phyloP scores from a whole-genome alignment of 2,329 filamentous ascomycete species.

The Aspergillus tubingensis region DNA sequence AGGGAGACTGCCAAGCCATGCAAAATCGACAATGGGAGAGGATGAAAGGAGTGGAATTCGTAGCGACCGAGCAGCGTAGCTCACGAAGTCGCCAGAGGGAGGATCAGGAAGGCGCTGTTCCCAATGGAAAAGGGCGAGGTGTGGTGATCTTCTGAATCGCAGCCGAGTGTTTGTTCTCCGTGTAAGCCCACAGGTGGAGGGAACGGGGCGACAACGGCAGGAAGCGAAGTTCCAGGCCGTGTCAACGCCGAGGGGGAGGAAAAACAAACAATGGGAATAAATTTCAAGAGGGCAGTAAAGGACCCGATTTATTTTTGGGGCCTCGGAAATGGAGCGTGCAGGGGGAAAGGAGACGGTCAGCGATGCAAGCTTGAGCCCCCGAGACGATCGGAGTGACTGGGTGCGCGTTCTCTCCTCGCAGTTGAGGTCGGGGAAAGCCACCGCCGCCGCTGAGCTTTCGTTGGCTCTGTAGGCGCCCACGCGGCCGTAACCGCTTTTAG shows the following conservation, averaged over 20 bases:
- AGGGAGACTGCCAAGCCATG: conserved; percentile 73
- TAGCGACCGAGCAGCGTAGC: conserved; percentile 5
- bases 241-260: conserved; percentile 20
- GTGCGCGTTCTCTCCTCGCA: conserved; percentile 24
- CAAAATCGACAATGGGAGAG: conserved; percentile 22
- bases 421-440: conserved; percentile 21
- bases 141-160: conserved; percentile 9
- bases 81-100: conserved; percentile 6
- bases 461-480: conserved; percentile 27
- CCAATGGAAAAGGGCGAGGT: background rate
- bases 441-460: conserved; percentile 20
- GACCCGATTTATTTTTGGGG: background rate
- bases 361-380: conserved; percentile 8
- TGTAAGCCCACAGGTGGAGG: conserved; percentile 20
- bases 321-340: background rate
- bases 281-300: conserved; percentile 1
- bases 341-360: conserved; percentile 12
- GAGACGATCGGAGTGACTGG: conserved; percentile 14
- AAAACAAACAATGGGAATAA: conserved; percentile 13
- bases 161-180: conserved; percentile 18
- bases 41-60: background rate
- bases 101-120: conserved; percentile 7
- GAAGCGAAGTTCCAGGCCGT: conserved; percentile 26
- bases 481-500: conserved; percentile 27
- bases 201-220: conserved; percentile 24